Percentiles rank a stretch among this genome's conserved stretches.
Conservation (phyloP, 441 rosid genomes). For the Pelargonium fulgidum region DNA sequence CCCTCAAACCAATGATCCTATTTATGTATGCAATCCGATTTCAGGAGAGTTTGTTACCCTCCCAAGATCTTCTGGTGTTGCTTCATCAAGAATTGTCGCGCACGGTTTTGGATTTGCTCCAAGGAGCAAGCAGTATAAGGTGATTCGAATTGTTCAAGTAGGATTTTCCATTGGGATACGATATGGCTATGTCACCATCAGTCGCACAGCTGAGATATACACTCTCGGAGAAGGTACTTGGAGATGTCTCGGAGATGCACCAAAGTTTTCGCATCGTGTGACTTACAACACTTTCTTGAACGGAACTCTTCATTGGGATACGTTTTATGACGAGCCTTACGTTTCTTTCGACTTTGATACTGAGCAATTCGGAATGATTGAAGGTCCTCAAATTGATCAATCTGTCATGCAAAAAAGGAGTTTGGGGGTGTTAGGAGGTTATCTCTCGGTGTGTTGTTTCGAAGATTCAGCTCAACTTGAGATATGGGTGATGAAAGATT, state of each 20-base stretch:
- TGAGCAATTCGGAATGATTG: neutral
- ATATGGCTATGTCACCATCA: neutral
- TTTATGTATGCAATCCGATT: neutral
- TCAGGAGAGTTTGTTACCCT: neutral
- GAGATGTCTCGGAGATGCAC: neutral
- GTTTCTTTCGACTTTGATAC: neutral
- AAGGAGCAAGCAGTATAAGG: neutral
- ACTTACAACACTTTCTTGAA: neutral
- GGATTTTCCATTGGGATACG: neutral
- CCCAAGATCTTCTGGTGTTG: neutral
- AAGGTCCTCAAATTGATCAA: neutral
- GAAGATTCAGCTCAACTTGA: neutral
- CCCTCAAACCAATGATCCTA: neutral
- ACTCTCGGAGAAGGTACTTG: neutral
- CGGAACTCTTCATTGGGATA: neutral
- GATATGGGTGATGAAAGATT: neutral
- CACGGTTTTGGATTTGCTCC: neutral
- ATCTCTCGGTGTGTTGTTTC: neutral
- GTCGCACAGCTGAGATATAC: neutral
- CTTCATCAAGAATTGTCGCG: neutral
- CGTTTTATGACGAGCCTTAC: neutral
- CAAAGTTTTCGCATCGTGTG: neutral
- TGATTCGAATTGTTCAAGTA: neutral
- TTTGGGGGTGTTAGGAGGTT: neutral
- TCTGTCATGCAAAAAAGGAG: neutral